Conservation (phyloP, 1,284 basidiomycete species). For the Ustilago trichophora region DNA sequence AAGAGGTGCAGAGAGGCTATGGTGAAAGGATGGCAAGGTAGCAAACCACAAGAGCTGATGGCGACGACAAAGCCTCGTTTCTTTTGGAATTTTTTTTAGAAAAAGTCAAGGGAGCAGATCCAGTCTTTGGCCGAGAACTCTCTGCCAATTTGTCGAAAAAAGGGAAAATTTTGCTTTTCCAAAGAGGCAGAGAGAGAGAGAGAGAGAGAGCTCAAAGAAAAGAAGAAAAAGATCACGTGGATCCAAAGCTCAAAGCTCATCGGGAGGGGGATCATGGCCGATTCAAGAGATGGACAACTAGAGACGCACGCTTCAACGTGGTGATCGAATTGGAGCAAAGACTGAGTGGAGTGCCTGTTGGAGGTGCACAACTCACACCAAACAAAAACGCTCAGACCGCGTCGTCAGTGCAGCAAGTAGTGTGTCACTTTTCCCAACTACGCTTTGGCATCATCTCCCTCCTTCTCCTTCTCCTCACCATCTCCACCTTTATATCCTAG, state of each 20-base stretch:
- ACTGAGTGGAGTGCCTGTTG: background rate
- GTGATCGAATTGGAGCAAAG: constrained; percentile 16
- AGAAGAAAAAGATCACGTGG: constrained; percentile 33
- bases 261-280: background rate
- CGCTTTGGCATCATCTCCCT: too few species aligned
- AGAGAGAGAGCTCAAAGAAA: too few species aligned
- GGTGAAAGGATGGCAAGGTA: background rate
- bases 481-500: too few species aligned
- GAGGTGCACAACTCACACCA: background rate
- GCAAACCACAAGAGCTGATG: constrained; percentile 3
- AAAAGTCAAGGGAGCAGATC: background rate
- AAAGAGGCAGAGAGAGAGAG: too few species aligned
- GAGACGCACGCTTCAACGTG: too few species aligned
- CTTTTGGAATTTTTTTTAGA: background rate
- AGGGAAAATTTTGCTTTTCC: constrained; percentile 28
- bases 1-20: background rate
- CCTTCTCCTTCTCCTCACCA: too few species aligned
- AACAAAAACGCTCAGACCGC: constrained; percentile 34
- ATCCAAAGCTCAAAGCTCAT: background rate
- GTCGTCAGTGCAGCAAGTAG: constrained; percentile 23
- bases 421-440: too few species aligned
- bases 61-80: constrained; percentile 8
- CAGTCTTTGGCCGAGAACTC: too few species aligned
- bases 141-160: too few species aligned
- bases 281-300: too few species aligned